phyloP scores from a whole-genome alignment of 495 filamentous ascomycete species.

The Lophiostoma macrostomum region DNA sequence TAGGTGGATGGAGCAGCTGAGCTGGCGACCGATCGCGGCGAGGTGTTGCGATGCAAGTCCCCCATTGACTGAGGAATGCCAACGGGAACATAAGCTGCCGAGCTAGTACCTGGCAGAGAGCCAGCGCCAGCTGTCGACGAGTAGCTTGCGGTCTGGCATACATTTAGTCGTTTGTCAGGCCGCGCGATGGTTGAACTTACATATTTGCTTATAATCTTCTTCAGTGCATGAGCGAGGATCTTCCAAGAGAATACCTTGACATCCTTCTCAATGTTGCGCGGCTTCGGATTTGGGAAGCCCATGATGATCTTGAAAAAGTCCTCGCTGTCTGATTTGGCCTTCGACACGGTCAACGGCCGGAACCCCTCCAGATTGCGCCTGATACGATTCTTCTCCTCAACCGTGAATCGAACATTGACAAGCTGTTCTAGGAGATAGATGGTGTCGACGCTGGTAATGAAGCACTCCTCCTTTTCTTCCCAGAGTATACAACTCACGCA shows the following conservation, averaged over 20 bases:
- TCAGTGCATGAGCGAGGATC: conserved; percentile 72
- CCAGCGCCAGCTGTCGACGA: conserved; percentile 45
- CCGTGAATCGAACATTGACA: conserved; percentile 76
- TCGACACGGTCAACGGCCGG: conserved; percentile 84
- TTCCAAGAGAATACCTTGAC: conserved; percentile 98
- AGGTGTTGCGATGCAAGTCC: conserved; percentile 23
- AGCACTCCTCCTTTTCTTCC: conserved; percentile 85
- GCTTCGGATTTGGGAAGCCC: conserved; percentile 93
- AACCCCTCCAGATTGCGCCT: conserved; percentile 92
- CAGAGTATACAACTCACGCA: conserved; percentile 59
- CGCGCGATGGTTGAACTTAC: conserved; percentile 49
- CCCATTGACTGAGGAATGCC: conserved; percentile 13
- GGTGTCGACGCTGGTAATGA: conserved; percentile 93
- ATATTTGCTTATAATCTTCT: conserved; percentile 99
- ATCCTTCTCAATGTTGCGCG: conserved; percentile 96
- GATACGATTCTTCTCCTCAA: conserved; percentile 98
- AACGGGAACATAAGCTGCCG: conserved; percentile 21
- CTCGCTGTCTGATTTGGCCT: conserved; percentile 84
- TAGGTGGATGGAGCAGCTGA: conserved; percentile 26
- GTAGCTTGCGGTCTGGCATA: conserved; percentile 38
- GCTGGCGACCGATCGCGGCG: conserved; percentile 28
- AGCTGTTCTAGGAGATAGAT: conserved; percentile 89
- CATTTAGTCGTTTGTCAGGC: conserved; percentile 4
- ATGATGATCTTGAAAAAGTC: conserved; percentile 99
- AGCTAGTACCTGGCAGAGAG: conserved; percentile 34